Evolutionary conservation across 2,329 filamentous ascomycete genomes (phyloP).

Genomic region (Aspergillus unguis): DNA sequence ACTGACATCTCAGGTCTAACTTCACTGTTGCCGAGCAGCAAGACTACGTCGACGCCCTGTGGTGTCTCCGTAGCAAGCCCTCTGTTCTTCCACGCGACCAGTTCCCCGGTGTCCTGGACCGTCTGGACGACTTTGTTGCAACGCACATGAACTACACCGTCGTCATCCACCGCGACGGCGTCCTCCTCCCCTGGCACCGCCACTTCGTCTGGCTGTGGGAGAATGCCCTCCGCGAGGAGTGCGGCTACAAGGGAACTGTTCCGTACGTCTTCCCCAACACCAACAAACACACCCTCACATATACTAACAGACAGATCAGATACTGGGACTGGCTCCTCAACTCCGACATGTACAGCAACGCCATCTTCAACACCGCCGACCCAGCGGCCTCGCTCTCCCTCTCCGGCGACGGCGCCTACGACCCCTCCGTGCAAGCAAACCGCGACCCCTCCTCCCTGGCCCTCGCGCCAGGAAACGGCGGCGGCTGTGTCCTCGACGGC

Average conservation of each 20-base stretch:
- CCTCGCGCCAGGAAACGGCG: slow-evolving; percentile 10
- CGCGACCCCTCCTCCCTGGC: not conserved
- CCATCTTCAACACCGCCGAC: slow-evolving; percentile 13
- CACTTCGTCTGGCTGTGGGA: slow-evolving; percentile 17
- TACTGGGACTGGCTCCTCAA: slow-evolving; percentile 19
- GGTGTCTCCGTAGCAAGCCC: not conserved
- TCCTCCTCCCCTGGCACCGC: slow-evolving; percentile 20
- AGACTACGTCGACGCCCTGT: slow-evolving; percentile 1
- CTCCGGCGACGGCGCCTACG: slow-evolving; percentile 3
- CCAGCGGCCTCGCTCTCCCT: not conserved
- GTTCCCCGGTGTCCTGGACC: not conserved
- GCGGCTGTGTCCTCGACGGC: slow-evolving; percentile 15
- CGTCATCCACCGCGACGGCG: slow-evolving; percentile 19
- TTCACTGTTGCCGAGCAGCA: not conserved
- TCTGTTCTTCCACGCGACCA: not conserved
- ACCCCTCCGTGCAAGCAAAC: not conserved
- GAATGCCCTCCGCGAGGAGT: slow-evolving; percentile 15
- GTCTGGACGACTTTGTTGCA: not conserved
- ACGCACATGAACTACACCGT: slow-evolving; percentile 29
- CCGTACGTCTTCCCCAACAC: slow-evolving; percentile 11
- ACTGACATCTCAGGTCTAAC: not conserved
- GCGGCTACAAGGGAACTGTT: slow-evolving; percentile 13
- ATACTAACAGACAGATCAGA: not conserved
- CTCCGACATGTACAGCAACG: slow-evolving; percentile 7
- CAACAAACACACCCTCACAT: not conserved